Conservation (phyloP, 2,329 filamentous ascomycete species). For the Allantophomopsis lycopodina region DNA sequence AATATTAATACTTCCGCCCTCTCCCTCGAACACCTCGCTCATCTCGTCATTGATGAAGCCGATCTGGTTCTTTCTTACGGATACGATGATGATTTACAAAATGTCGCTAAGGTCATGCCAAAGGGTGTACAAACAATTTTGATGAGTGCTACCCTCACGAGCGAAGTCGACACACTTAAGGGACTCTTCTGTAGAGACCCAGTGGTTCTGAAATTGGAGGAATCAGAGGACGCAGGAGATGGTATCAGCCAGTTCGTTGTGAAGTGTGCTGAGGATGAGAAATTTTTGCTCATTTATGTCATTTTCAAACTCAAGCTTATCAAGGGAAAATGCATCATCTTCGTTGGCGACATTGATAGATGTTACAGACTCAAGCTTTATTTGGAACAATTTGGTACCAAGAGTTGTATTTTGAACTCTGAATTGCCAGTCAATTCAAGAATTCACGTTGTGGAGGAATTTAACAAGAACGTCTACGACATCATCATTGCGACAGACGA, state of each 20-base stretch:
- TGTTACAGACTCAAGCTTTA: conserved; percentile 92
- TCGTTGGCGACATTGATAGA: conserved; percentile 75
- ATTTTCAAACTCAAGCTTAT: conserved; percentile 92
- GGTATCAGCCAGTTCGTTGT: conserved; percentile 80
- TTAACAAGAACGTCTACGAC: conserved; percentile 93
- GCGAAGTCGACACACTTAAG: conserved; percentile 77
- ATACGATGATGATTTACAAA: conserved; percentile 80
- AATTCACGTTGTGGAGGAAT: conserved; percentile 91
- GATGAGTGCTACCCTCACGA: conserved; percentile 85
- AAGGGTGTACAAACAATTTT: conserved; percentile 81
- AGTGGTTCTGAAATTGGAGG: conserved; percentile 67
- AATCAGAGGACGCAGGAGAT: conserved; percentile 63
- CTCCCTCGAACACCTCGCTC: conserved; percentile 54
- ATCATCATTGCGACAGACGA: conserved; percentile 96
- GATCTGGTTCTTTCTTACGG: conserved; percentile 90
- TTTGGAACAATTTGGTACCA: conserved; percentile 91
- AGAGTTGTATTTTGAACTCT: conserved; percentile 85
- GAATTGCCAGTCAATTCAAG: conserved; percentile 88
- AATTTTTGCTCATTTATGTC: conserved; percentile 84
- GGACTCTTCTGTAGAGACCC: conserved; percentile 75
- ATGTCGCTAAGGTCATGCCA: conserved; percentile 63
- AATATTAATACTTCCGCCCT: conserved; percentile 65
- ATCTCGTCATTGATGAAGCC: conserved; percentile 81
- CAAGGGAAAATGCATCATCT: conserved; percentile 80
- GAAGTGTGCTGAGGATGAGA: conserved; percentile 92